A percentile compares a stretch with the other conserved stretches of the same genome.
Evolutionary conservation across 1,284 basidiomycete genomes (phyloP).

Genomic region (Malassezia vespertilionis): DNA sequence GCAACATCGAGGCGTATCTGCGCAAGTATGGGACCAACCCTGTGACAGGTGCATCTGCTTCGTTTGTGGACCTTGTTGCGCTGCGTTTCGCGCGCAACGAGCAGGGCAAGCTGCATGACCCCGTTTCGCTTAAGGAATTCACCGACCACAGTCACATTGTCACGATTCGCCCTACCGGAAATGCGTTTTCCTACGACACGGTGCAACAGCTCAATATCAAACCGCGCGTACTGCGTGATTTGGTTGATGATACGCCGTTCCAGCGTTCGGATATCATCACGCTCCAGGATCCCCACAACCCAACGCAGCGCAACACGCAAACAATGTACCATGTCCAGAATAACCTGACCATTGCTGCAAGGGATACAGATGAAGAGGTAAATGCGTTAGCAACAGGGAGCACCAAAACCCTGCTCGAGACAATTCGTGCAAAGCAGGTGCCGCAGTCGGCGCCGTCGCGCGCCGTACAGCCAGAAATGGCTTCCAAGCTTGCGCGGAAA

Average conservation of each 20-base stretch:
- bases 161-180: constrained; percentile 54
- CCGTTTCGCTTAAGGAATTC: constrained; percentile 51
- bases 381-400: constrained; percentile 44
- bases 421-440: constrained; percentile 16
- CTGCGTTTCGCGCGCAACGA: constrained; percentile 64
- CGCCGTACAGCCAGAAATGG: neutral
- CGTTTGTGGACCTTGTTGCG: constrained; percentile 68
- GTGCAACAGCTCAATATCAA: constrained; percentile 60
- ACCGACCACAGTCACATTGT: constrained; percentile 51
- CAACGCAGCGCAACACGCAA: constrained; percentile 17
- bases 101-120: constrained; percentile 43
- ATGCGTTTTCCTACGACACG: constrained; percentile 75
- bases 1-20: constrained; percentile 79
- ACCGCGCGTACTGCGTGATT: constrained; percentile 60
- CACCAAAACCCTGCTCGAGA: constrained; percentile 27
- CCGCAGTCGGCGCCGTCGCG: neutral
- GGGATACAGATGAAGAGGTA: constrained; percentile 29
- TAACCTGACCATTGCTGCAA: neutral
- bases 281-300: constrained; percentile 52
- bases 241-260: constrained; percentile 70
- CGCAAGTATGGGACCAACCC: constrained; percentile 64
- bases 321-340: constrained; percentile 19
- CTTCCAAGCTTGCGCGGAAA: neutral
- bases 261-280: constrained; percentile 80
- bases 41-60: constrained; percentile 69